A percentile compares a stretch with the other conserved stretches of the same genome.
Conservation (phyloP, 768 basidiomycete genomes). For the Rossbeevera mucosa region DNA sequence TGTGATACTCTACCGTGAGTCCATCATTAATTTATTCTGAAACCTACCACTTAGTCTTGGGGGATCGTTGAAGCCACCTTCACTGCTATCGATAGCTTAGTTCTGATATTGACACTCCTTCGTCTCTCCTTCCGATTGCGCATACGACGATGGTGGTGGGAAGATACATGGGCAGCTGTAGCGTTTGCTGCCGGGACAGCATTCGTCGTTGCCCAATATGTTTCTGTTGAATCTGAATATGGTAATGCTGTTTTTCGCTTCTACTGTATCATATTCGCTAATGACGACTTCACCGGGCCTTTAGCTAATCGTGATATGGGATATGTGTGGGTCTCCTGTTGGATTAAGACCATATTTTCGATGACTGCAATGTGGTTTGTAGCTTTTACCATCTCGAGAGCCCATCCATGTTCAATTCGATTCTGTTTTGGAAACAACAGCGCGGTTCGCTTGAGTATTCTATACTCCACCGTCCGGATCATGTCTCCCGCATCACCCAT, state of each 20-base stretch:
- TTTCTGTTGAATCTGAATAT: background rate
- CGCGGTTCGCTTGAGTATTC: background rate
- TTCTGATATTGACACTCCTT: constrained; percentile 10
- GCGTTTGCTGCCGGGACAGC: background rate
- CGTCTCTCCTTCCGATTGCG: constrained; percentile 12
- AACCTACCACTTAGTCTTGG: background rate
- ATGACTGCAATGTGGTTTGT: background rate
- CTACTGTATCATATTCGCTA: background rate
- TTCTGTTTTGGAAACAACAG: background rate
- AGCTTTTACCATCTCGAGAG: background rate
- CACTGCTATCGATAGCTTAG: constrained; percentile 3
- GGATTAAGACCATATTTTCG: background rate
- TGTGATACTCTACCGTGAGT: background rate
- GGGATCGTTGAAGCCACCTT: constrained; percentile 4
- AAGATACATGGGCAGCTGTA: constrained; percentile 18
- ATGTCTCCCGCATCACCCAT: background rate
- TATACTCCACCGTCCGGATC: background rate
- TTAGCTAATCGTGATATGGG: background rate
- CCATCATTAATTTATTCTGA: background rate
- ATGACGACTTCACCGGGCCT: background rate
- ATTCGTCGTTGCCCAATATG: background rate
- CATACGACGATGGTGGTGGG: constrained; percentile 22
- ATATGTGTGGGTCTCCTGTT: background rate
- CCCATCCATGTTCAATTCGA: background rate
- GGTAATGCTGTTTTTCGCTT: too few species aligned